phyloP scores from a whole-genome alignment of 1,284 basidiomycete species.

The Cutaneotrichosporon spelunceum region DNA sequence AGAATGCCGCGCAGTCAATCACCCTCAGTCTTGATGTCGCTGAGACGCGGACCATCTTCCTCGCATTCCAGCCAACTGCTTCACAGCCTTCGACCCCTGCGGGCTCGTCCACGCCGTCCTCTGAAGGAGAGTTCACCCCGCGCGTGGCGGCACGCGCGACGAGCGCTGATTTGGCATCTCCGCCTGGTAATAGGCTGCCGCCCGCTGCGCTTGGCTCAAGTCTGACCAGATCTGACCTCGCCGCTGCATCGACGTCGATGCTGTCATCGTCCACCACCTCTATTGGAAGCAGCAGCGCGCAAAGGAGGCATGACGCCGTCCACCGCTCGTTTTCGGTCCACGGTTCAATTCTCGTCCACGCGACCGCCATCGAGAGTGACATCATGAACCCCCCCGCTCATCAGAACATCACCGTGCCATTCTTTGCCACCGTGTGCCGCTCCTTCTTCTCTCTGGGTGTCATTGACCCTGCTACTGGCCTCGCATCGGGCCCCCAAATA shows the following conservation, averaged over 20 bases:
- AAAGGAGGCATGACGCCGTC: conserved; percentile 35
- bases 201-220: conserved; percentile 6
- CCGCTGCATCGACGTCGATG: conserved; percentile 1
- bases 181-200: conserved; percentile 15
- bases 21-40: conserved; percentile 27
- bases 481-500: conserved; percentile 35
- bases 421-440: conserved; percentile 48
- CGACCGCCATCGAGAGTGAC: conserved; percentile 19
- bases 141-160: conserved; percentile 25
- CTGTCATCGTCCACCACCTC: conserved; percentile 13
- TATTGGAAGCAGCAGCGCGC: conserved; percentile 9
- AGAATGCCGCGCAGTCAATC: conserved; percentile 19
- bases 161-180: conserved; percentile 17
- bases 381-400: conserved; percentile 8
- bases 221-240: background rate
- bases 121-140: conserved; percentile 40
- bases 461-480: conserved; percentile 40
- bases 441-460: conserved; percentile 44
- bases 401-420: conserved; percentile 40
- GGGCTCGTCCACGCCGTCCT: conserved; percentile 18
- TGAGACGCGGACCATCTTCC: conserved; percentile 29
- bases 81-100: conserved; percentile 22
- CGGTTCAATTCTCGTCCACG: conserved; percentile 42
- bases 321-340: conserved; percentile 47
- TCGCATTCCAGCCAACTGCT: conserved; percentile 38